Evolutionary conservation across 2,329 filamentous ascomycete genomes (phyloP), one percentile per base, ranked within the genome.

Genomic region (Diaporthe sp.): DNA sequence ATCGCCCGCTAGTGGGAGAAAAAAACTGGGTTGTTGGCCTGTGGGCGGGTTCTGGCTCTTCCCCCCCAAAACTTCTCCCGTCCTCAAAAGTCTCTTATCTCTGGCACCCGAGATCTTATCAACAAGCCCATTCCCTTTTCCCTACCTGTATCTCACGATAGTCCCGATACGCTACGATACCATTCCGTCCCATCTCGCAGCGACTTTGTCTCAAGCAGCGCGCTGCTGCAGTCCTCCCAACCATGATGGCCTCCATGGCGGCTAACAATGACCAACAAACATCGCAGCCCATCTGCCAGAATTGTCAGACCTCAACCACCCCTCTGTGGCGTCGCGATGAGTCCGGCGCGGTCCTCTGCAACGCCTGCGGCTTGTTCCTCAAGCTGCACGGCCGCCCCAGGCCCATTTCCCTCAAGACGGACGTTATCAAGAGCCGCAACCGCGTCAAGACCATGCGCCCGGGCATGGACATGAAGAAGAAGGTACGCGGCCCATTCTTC

Each of bases 371-470:
- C 76, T 90, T 99, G 75, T 99, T 98, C 85, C 90, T 98, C 81
- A 99, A 99, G 90, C 90, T 99, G 80, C 97, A 99, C 84, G 96
- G 96, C 78, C 94, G 96, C 37, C 92, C 97, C 76, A 93, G 97
- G 74, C 97, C 97, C 80, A 98, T 98, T 84, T 98, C 95, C 80
- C 90, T 99, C 81, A 99, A 99, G 90, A 98, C 97, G 67, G 97
- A 99, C 88, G 96, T 98, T 80, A 99, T 99, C 88, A 99, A 99
- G 89, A 98, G 96, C 88, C 95, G 97, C 82, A 99, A 99, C 86
- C 93, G 97, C 79, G 96, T 98, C 80, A 98, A 98, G 89, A 97
- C 95, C 39, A 91, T 92, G 85, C 90, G 91, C 72, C 91, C 94
- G 12, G 94, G 96, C 81, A 91, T 94, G 78, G 92, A 93, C 63